Conservation (phyloP, 2,329 filamentous ascomycete genomes). For the Fusarium paranaense region DNA sequence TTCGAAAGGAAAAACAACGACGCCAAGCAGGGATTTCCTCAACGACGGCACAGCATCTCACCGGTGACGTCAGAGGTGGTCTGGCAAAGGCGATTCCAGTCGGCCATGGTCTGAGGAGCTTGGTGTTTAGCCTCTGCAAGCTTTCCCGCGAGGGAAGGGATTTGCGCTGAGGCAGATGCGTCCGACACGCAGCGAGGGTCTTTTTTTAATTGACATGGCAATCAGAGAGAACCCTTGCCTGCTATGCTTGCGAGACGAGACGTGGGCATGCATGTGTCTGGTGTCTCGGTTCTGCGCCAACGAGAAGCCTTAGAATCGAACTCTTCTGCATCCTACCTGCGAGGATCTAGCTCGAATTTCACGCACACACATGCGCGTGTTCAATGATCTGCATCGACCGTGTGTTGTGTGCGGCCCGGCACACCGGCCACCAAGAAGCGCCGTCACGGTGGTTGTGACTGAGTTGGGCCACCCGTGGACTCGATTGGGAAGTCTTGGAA, state of each 20-base stretch:
- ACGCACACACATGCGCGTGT: neutral
- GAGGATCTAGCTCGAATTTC: neutral
- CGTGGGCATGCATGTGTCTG: constrained; percentile 25
- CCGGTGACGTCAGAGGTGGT: constrained; percentile 39
- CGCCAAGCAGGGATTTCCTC: constrained; percentile 17
- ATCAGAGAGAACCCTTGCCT: constrained; percentile 6
- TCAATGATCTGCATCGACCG: constrained; percentile 23
- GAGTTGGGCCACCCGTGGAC: constrained; percentile 9
- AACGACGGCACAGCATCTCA: constrained; percentile 15
- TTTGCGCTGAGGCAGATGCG: constrained; percentile 11
- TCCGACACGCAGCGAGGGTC: constrained; percentile 2
- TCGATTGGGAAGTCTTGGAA: constrained; percentile 7
- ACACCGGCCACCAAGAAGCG: constrained; percentile 6
- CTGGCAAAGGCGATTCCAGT: constrained; percentile 11
- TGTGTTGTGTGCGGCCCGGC: constrained; percentile 7
- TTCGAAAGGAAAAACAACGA: neutral
- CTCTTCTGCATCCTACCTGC: neutral
- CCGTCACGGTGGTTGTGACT: constrained; percentile 11
- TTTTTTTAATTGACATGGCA: neutral
- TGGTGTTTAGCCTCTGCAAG: constrained; percentile 23
- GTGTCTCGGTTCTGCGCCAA: constrained; percentile 27
- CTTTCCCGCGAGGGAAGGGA: constrained; percentile 24
- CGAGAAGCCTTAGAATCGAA: constrained; percentile 17
- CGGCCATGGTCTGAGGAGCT: constrained; percentile 8
- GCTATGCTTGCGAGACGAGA: constrained; percentile 1